A percentile compares a stretch with the other conserved stretches of the same genome.
Evolutionary conservation across 75 land plant genomes (phyloP).

Genomic region (Larix kaempferi): DNA sequence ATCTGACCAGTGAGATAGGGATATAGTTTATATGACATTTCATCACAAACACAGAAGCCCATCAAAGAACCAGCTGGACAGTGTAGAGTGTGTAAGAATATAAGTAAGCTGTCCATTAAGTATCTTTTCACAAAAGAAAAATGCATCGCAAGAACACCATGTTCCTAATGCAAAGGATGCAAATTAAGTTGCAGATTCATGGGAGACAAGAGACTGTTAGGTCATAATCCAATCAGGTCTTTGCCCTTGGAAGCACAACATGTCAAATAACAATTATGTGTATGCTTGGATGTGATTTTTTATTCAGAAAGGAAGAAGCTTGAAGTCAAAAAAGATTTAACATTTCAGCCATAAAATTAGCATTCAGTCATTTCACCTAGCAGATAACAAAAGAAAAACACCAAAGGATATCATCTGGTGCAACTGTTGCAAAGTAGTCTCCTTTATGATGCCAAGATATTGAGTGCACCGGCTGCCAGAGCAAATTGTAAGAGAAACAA

Average conservation of each 20-base stretch:
- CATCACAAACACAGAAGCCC: neutral
- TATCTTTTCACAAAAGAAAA: neutral
- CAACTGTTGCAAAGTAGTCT: slow-evolving; percentile 88
- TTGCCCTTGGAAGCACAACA: neutral
- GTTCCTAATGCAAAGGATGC: neutral
- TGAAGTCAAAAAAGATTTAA: neutral
- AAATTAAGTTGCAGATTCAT: neutral
- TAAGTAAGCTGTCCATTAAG: neutral
- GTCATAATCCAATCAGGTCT: neutral
- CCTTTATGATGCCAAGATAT: slow-evolving; percentile 97
- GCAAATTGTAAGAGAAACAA: neutral
- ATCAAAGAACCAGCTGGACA: neutral
- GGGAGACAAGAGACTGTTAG: neutral
- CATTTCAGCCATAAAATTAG: neutral
- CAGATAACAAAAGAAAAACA: neutral
- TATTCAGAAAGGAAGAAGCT: neutral
- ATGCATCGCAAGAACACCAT: neutral
- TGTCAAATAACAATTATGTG: neutral
- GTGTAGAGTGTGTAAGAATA: neutral
- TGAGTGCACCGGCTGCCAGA: slow-evolving; percentile 63
- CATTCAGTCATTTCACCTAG: neutral
- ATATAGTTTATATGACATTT: neutral
- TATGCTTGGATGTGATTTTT: neutral
- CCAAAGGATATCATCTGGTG: slow-evolving; percentile 95
- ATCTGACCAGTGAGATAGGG: neutral